Evolutionary conservation across 2,329 filamentous ascomycete genomes (phyloP).

Genomic region (Ophiostoma sp.): DNA sequence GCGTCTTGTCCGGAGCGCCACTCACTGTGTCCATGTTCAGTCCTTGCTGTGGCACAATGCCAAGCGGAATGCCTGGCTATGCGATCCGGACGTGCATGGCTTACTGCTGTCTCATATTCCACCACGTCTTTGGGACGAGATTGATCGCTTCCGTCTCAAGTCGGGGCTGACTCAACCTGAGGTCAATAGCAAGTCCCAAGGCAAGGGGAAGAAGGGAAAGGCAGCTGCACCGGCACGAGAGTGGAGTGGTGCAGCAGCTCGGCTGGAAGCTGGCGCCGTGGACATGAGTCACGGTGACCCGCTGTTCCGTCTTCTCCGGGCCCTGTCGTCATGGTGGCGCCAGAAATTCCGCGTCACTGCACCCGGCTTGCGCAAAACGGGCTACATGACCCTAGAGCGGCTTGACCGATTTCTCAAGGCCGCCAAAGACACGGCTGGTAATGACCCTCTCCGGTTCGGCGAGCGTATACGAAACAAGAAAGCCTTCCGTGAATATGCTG

Average conservation of each 20-base stretch:
- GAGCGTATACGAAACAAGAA: conserved; percentile 69
- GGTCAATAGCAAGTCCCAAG: background rate
- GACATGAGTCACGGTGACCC: conserved; percentile 85
- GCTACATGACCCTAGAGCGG: conserved; percentile 77
- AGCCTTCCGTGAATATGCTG: conserved; percentile 69
- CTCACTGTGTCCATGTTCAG: conserved; percentile 88
- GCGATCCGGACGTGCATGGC: conserved; percentile 72
- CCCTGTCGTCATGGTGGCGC: conserved; percentile 84
- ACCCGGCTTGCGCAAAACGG: conserved; percentile 82
- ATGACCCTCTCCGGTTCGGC: conserved; percentile 61
- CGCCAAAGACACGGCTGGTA: conserved; percentile 49
- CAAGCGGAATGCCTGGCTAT: conserved; percentile 79
- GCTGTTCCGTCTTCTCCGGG: conserved; percentile 71
- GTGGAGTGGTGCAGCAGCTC: conserved; percentile 72
- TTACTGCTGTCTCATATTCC: conserved; percentile 74
- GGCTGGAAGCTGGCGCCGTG: conserved; percentile 66
- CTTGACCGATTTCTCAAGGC: conserved; percentile 73
- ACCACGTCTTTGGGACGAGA: conserved; percentile 66
- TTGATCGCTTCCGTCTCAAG: conserved; percentile 71
- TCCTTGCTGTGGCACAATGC: conserved; percentile 87
- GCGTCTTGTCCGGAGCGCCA: conserved; percentile 71
- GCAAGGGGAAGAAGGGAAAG: conserved; percentile 32
- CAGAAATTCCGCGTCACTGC: conserved; percentile 75
- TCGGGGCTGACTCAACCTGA: conserved; percentile 57
- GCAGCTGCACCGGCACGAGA: conserved; percentile 44